A percentile compares a stretch with the other conserved stretches of the same genome.
phyloP scores from a whole-genome alignment of 108 stramenopile genomes.

The Cyclotella sp. region DNA sequence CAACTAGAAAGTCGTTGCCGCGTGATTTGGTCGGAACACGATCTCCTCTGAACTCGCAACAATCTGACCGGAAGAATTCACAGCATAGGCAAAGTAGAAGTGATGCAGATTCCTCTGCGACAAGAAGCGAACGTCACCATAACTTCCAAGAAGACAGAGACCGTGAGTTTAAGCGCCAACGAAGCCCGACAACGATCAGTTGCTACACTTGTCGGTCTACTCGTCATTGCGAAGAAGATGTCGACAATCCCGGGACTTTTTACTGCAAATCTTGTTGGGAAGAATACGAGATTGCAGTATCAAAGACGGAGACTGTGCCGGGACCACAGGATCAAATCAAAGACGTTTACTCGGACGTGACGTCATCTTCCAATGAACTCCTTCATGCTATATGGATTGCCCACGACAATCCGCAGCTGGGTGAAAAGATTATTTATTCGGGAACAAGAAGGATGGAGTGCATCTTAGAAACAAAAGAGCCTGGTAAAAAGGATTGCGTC shows the following conservation, averaged over 20 bases:
- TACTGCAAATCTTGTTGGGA: conserved; percentile 68
- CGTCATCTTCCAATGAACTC: neutral
- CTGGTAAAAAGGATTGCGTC: conserved; percentile 51
- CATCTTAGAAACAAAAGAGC: conserved; percentile 68
- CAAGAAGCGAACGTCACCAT: neutral
- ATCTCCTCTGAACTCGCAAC: neutral
- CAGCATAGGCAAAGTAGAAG: conserved; percentile 1
- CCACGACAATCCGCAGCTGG: conserved; percentile 64
- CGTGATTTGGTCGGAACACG: neutral
- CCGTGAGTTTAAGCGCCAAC: conserved; percentile 15
- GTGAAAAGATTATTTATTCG: conserved; percentile 43
- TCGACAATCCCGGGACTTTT: conserved; percentile 56
- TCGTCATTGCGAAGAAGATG: conserved; percentile 59
- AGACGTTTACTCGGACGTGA: neutral
- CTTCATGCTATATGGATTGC: conserved; percentile 61
- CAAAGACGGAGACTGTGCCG: neutral
- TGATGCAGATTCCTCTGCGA: neutral
- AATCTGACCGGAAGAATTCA: conserved; percentile 8
- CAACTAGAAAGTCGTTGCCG: conserved; percentile 20
- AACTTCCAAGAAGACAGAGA: conserved; percentile 2
- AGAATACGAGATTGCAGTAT: conserved; percentile 47
- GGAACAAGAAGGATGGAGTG: conserved; percentile 48
- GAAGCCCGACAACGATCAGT: conserved; percentile 8
- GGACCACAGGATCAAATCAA: conserved; percentile 19
- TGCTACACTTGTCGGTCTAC: conserved; percentile 57